phyloP scores from a whole-genome alignment of 495 filamentous ascomycete species.

The Entonaema liquescens region DNA sequence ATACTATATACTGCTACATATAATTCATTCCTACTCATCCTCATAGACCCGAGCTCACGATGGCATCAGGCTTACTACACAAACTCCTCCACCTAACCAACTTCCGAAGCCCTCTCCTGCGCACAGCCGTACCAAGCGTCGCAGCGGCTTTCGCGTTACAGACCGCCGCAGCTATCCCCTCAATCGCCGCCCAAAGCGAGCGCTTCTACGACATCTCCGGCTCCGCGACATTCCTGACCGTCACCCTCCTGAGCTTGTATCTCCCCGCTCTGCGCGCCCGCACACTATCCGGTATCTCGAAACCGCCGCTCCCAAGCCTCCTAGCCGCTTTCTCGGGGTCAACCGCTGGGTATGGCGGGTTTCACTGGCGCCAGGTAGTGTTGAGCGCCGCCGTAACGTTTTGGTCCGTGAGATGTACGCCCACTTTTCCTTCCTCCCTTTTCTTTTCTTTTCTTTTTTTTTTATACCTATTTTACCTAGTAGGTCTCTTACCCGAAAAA shows the following conservation, averaged over 20 bases:
- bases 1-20: too few species aligned
- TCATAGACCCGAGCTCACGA: conserved; percentile 36
- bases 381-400: conserved; percentile 63
- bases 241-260: conserved; percentile 64
- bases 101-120: conserved; percentile 66
- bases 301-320: conserved; percentile 60
- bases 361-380: conserved; percentile 70
- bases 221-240: conserved; percentile 67
- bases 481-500: too few species aligned
- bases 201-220: conserved; percentile 73
- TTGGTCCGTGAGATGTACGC: conserved; percentile 66
- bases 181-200: conserved; percentile 64
- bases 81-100: conserved; percentile 63
- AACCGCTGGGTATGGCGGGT: too few species aligned
- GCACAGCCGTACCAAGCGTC: conserved; percentile 66
- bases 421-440: too few species aligned
- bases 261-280: conserved; percentile 65
- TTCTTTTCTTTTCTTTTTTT: neutral
- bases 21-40: too few species aligned
- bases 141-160: conserved; percentile 65
- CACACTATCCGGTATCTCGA: conserved; percentile 46
- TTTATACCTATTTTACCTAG: neutral
- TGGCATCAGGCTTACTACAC: conserved; percentile 55
- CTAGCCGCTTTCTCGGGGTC: too few species aligned
- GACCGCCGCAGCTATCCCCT: conserved; percentile 65